phyloP scores from a whole-genome alignment of 164 flowering plant genomes.

The Echeveria elegans region DNA sequence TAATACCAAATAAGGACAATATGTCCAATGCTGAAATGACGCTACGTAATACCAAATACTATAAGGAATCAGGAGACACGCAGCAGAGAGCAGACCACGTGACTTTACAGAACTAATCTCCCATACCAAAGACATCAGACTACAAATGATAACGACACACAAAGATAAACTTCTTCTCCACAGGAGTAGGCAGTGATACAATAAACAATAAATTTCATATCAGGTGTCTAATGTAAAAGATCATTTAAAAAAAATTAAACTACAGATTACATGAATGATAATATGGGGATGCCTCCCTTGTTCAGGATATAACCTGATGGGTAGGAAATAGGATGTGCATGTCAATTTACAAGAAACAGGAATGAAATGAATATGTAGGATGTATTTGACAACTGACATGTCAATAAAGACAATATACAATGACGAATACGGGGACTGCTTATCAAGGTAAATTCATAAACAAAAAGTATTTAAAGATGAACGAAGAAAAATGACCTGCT shows the following conservation, averaged over 20 bases:
- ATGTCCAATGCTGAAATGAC: too few species aligned
- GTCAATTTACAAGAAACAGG: neutral
- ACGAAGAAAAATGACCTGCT: conserved; percentile 46
- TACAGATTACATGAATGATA: neutral
- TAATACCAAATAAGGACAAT: too few species aligned
- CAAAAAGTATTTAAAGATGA: neutral
- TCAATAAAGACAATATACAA: neutral
- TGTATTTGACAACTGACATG: neutral
- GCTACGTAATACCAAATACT: too few species aligned
- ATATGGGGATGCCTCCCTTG: neutral
- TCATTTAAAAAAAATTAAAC: neutral
- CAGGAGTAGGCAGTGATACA: neutral
- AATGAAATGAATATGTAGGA: neutral
- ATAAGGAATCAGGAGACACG: neutral
- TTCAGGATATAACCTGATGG: neutral
- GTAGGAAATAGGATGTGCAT: neutral
- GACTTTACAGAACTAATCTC: neutral
- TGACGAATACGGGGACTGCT: neutral
- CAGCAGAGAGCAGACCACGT: neutral
- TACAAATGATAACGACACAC: neutral
- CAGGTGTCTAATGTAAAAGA: neutral
- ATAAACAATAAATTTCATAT: neutral
- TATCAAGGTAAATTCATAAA: neutral
- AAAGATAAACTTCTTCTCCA: neutral
- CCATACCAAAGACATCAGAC: neutral